Conservation (phyloP, 2,329 filamentous ascomycete genomes). For the Davidsoniella eucalypti region DNA sequence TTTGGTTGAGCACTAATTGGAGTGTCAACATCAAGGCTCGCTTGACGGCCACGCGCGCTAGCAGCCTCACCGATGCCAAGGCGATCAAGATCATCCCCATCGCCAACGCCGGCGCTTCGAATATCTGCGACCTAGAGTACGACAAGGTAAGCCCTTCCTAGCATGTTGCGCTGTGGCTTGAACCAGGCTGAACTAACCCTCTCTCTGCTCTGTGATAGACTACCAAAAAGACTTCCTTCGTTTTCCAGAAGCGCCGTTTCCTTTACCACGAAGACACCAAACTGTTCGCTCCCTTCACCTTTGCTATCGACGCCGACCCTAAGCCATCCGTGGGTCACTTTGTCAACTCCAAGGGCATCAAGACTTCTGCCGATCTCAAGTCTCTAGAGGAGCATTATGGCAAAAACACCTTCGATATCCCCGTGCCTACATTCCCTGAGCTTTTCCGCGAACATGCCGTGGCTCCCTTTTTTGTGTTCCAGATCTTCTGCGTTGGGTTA, state of each 20-base stretch:
- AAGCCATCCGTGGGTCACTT: slow-evolving; percentile 65
- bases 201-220: slow-evolving; percentile 25
- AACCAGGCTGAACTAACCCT: slow-evolving; percentile 1
- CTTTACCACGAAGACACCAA: slow-evolving; percentile 58
- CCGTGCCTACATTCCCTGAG: slow-evolving; percentile 87
- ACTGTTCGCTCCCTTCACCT: slow-evolving; percentile 67
- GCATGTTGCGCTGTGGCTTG: background rate
- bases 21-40: slow-evolving; percentile 70
- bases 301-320: slow-evolving; percentile 70
- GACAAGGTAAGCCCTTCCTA: slow-evolving; percentile 42
- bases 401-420: slow-evolving; percentile 91
- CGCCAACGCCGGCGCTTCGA: slow-evolving; percentile 73
- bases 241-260: slow-evolving; percentile 97
- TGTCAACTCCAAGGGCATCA: slow-evolving; percentile 64
- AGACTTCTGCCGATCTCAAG: slow-evolving; percentile 56
- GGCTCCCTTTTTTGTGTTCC: slow-evolving; percentile 97
- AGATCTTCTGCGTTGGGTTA: slow-evolving; percentile 93
- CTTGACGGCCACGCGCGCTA: slow-evolving; percentile 63
- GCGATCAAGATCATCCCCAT: slow-evolving; percentile 87
- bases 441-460: slow-evolving; percentile 97
- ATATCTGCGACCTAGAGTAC: slow-evolving; percentile 68
- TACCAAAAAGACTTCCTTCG: slow-evolving; percentile 67
- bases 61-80: slow-evolving; percentile 53
- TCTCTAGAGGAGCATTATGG: slow-evolving; percentile 85
- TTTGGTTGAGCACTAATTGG: slow-evolving; percentile 97